Conservation (phyloP, 2,329 filamentous ascomycete species). For the Colletotrichum noveboracense region DNA sequence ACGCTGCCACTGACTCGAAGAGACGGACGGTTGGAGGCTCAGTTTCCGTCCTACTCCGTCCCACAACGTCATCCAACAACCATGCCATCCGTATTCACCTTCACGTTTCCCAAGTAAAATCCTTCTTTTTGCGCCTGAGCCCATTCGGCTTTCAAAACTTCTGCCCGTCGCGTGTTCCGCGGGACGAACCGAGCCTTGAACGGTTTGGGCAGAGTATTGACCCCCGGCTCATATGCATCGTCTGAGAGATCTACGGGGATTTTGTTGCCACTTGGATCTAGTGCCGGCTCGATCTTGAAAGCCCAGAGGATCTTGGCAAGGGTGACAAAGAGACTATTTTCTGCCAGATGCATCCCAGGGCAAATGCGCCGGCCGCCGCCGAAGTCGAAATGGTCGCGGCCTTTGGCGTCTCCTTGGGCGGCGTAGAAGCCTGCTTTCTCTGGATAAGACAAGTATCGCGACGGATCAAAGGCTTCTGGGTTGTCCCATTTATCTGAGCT, state of each 20-base stretch:
- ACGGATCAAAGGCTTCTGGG: background rate
- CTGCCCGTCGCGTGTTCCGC: background rate
- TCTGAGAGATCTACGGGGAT: background rate
- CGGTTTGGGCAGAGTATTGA: background rate
- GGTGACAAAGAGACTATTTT: slow-evolving; percentile 50
- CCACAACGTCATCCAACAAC: background rate
- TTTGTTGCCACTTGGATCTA: background rate
- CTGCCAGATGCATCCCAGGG: slow-evolving; percentile 54
- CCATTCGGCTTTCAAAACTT: background rate
- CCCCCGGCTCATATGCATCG: background rate
- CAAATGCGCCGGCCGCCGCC: slow-evolving; percentile 29
- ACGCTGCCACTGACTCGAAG: background rate
- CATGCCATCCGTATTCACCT: background rate
- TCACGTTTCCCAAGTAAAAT: background rate
- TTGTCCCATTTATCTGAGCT: background rate
- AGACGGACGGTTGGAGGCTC: background rate
- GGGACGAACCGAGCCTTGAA: background rate
- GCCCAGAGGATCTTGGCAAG: slow-evolving; percentile 58
- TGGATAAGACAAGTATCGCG: background rate
- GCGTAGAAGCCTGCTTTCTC: background rate
- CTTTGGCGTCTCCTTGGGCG: background rate
- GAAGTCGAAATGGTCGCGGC: slow-evolving; percentile 41
- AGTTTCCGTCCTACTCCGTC: background rate
- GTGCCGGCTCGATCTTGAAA: slow-evolving; percentile 42
- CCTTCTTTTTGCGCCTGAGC: background rate